Conservation (phyloP, 2,329 filamentous ascomycete species). For the Aspergillus novofumigatus region DNA sequence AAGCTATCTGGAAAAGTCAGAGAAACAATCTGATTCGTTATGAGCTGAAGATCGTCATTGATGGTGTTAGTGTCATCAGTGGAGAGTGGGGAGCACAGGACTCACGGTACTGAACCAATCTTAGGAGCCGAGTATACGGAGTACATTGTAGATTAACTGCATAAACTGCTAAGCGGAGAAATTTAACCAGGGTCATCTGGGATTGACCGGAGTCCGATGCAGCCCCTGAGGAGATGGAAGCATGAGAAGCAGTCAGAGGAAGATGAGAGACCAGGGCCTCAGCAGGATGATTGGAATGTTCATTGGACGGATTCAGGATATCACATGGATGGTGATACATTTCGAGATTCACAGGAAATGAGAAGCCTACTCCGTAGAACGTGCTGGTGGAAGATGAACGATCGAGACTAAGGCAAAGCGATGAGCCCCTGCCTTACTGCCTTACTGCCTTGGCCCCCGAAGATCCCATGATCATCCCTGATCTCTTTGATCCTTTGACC, state of each 20-base stretch:
- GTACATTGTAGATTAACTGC: background rate
- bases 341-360: too few relatives aligned
- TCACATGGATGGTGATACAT: background rate
- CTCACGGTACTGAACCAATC: background rate
- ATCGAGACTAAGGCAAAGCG: background rate
- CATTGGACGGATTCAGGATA: background rate
- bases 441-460: background rate
- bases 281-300: background rate
- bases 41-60: slow-evolving; percentile 8
- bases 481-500: background rate
- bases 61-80: background rate
- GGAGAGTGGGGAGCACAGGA: background rate
- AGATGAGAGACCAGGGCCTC: background rate
- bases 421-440: background rate
- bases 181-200: background rate
- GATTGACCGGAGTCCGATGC: background rate
- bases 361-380: background rate
- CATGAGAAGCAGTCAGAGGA: background rate
- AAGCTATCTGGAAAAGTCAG: background rate
- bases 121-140: background rate
- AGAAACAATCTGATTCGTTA: slow-evolving; percentile 4
- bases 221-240: background rate
- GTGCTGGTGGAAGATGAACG: background rate
- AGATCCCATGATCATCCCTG: background rate
- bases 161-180: background rate